Base-by-base conservation (phyloP, 2,329 filamentous ascomycete species). In the Coniochaeta sp. region DNA sequence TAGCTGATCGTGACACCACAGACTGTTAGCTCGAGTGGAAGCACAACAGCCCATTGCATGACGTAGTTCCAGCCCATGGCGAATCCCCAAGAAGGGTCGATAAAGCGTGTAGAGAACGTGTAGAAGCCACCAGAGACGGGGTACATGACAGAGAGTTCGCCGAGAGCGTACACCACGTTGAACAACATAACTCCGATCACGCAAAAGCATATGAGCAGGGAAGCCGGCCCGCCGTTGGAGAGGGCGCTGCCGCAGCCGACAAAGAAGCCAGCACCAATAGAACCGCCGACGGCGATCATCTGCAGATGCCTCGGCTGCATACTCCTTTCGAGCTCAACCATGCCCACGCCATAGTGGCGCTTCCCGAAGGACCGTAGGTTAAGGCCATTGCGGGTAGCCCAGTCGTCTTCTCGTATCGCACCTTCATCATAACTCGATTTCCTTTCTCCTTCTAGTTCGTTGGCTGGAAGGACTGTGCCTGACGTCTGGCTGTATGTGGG, bases 111-210 rank as follows among this genome's bases (percentile, higher is more conserved):
- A 30, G 80, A 82, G 72, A 85, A 86, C 28, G 81, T 82, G 67
- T 84, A 86, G 76, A 87, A 87, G 64, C 82, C 82, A 70, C 84
- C 84, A 66, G 82, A 84, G 67, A 86, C 79, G 17, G 84, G 84
- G 63, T 81, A 87, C 75, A 86, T 79, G 67, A 86, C 80, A 60
- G 83, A 82, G 58, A 87, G 72, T 68, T 87, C 84, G 64, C 83
- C 84, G 57, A 87, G 79, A 61, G 84, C 83, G 67, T 82, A 82
- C 62, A 86, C 78, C 60, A 82, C 82, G 72, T 83, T 81, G 71
- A 85, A 82, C 72, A 86, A 81, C 82, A 86, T 85, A 66, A 82
- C 61, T 71, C 83, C 83, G 63, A 83, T 78, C 62, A 85, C 81
- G 50, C 74, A 62, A 70, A 85, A 86, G 68, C 79, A 79, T 61